phyloP scores from a whole-genome alignment of 2,329 filamentous ascomycete species.

The Bisporella sp. region DNA sequence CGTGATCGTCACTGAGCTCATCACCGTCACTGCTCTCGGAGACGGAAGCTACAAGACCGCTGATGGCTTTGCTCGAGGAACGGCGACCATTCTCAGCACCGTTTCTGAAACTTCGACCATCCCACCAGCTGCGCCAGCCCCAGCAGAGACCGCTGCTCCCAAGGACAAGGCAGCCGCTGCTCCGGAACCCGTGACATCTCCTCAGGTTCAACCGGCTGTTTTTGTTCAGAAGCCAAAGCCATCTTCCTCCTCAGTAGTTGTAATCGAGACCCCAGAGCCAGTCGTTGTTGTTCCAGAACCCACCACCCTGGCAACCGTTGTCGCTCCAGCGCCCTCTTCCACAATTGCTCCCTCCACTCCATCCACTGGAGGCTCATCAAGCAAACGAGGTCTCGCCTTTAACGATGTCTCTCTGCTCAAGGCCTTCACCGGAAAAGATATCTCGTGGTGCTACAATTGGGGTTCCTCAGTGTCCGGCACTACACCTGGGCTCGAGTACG shows the following conservation, averaged over 20 bases:
- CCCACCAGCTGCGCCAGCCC: background rate
- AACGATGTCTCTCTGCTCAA: constrained; percentile 49
- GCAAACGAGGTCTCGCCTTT: constrained; percentile 61
- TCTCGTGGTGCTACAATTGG: constrained; percentile 67
- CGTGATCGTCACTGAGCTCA: constrained; percentile 17
- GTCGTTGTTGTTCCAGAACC: background rate
- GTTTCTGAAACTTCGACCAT: constrained; percentile 5
- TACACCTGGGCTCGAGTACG: constrained; percentile 44
- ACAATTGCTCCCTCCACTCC: constrained; percentile 1
- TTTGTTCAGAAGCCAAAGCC: constrained; percentile 3
- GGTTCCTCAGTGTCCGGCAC: constrained; percentile 32
- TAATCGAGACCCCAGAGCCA: background rate
- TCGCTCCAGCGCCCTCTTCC: background rate
- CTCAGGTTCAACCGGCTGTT: background rate
- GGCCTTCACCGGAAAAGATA: constrained; percentile 36
- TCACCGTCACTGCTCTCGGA: constrained; percentile 15
- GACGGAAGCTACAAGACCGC: constrained; percentile 18
- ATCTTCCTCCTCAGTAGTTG: background rate
- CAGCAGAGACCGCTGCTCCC: background rate
- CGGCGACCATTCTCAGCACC: constrained; percentile 12
- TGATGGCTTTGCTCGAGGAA: constrained; percentile 11
- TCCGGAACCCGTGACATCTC: background rate
- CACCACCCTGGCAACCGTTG: background rate
- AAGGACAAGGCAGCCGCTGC: background rate
- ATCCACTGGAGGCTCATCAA: constrained; percentile 3